Evolutionary conservation across 257 asterid genomes (phyloP), one percentile per base, ranked within the genome.

Genomic region (Nicotiana paniculata): DNA sequence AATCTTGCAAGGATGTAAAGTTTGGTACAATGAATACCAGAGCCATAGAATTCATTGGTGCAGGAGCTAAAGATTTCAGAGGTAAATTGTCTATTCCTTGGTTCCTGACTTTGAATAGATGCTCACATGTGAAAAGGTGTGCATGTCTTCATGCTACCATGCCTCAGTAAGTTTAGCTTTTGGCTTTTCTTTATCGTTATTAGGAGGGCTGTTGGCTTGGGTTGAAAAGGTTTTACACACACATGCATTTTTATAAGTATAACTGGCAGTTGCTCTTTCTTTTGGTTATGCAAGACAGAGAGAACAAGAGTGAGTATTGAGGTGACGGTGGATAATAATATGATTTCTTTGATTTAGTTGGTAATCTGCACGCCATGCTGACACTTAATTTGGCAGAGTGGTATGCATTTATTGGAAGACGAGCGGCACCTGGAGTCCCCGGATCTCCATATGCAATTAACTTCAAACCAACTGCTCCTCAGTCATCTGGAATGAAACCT

Each of bases 1-100:
- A 96, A 80, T 94, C 99, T 62, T 96, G 99, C 95, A 96, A 96
- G 92, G 98, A 96, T 3, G 98, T 96, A 18, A 96, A 96, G 85
- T 96, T 96, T 80, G 98, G 99, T 79, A 90, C 98, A 75, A 93
- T 93, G 98, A 96, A 96, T 83, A 92, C 97, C 65, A 96, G 97
- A 83, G 98, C 97, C 18, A 94, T 96, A 61, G 99, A 96, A 78
- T 96, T 94, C 86, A 90, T 96, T 43, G 99, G 99, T 55, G 98
- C 96, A 83, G 98, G 99, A 83, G 99, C 99, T 79, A 91, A 88
- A 86, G 91, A 77, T 87, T 94, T 96, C 77, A 84, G 88, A 82
- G 99, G 99, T 94, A 70, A 83, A 83, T 24, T 51, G 63, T 81
- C 67, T 32, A 32, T 72, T 51, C 76, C 62, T 66, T 74, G 74